These are phyloP conservation scores for Rhodofomes roseus DNA, from an alignment of 1,284 basidiomycete genomes.

Conservation along the genomic window DNA sequence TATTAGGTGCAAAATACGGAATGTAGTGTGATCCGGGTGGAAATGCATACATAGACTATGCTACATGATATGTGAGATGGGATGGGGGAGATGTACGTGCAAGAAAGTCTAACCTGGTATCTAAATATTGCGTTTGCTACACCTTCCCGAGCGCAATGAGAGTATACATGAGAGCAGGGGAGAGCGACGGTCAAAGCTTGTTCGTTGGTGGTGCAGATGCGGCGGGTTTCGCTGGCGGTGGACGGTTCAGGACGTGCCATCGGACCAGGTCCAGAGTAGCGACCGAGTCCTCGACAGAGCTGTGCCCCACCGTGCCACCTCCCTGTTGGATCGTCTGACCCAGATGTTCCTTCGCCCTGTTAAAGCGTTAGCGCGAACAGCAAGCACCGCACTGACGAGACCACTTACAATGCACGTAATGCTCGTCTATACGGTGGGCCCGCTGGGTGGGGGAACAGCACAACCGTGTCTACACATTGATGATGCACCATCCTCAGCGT, in stretches of 20 bases:
- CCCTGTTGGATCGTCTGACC: slow-evolving; percentile 76
- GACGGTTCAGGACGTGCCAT: slow-evolving; percentile 60
- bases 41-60: not conserved
- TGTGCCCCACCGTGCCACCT: slow-evolving; percentile 73
- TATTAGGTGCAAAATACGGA: not conserved
- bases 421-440: slow-evolving; percentile 79
- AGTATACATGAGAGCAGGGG: too few relatives aligned
- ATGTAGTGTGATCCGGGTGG: not conserved
- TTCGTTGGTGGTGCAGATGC: not conserved
- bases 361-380: not conserved
- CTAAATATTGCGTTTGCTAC: slow-evolving; percentile 2
- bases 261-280: slow-evolving; percentile 85
- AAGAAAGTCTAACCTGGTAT: not conserved
- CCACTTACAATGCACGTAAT: slow-evolving; percentile 71
- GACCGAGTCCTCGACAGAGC: slow-evolving; percentile 78
- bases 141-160: slow-evolving; percentile 3
- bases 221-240: slow-evolving; percentile 31
- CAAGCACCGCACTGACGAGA: not conserved
- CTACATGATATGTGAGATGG: not conserved
- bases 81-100: not conserved
- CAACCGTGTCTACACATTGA: slow-evolving; percentile 78
- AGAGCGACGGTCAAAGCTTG: not conserved
- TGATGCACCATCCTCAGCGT: slow-evolving; percentile 83
- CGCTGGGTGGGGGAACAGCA: slow-evolving; percentile 78
- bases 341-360: slow-evolving; percentile 75